Conservation (phyloP, 305 asterid genomes). For the Stenogyne calaminthoides region DNA sequence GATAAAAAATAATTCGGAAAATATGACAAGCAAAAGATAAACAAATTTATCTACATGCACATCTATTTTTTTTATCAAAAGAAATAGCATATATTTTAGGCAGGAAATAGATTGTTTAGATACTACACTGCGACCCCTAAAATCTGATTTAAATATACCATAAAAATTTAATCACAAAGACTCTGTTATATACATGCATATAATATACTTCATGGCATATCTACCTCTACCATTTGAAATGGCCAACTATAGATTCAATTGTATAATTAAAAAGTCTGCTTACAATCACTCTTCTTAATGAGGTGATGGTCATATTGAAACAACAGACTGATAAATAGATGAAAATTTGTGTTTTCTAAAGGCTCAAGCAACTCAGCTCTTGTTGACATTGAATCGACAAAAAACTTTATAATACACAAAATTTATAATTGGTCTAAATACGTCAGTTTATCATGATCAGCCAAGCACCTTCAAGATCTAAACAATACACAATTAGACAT, state of each 20-base stretch:
- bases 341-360: not conserved
- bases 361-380: slow-evolving; percentile 22
- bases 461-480: not conserved
- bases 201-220: not conserved
- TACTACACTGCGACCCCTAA: not conserved
- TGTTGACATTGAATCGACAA: slow-evolving; percentile 2
- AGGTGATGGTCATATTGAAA: not conserved
- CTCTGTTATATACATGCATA: not conserved
- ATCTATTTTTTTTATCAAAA: not conserved
- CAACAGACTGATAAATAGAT: slow-evolving; percentile 1
- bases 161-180: not conserved
- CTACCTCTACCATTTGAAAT: not conserved
- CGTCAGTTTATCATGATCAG: not conserved
- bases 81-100: not conserved
- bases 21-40: not conserved
- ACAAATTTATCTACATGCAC: slow-evolving; percentile 12
- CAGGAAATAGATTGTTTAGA: slow-evolving; percentile 4
- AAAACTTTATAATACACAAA: slow-evolving; percentile 2
- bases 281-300: not conserved
- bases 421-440: slow-evolving; percentile 18
- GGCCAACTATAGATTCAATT: not conserved
- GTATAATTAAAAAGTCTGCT: not conserved
- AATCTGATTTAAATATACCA: not conserved
- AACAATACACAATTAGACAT: not conserved
- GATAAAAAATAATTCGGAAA: slow-evolving; percentile 30